phyloP scores from a whole-genome alignment of 129 eudicot species.

The Artemisia annua region DNA sequence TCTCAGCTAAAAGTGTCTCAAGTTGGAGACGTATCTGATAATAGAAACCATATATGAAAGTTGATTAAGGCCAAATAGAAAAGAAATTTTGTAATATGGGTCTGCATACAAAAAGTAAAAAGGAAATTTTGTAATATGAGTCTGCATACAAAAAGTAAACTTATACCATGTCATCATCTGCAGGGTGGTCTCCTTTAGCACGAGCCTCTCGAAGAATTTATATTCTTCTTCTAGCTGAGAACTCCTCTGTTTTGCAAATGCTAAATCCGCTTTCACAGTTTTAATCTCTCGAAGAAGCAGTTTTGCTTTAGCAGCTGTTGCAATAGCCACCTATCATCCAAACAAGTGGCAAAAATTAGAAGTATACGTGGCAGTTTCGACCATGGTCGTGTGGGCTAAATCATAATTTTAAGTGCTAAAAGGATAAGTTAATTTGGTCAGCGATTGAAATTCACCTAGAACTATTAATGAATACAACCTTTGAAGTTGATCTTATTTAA shows the following conservation, averaged over 20 bases:
- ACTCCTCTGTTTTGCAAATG: slow-evolving; percentile 82
- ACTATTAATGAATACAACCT: slow-evolving; percentile 1
- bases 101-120: too few species aligned
- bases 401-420: background rate
- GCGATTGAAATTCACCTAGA: background rate
- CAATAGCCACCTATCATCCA: slow-evolving; percentile 76
- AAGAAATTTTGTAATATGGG: too few species aligned
- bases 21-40: slow-evolving; percentile 83
- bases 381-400: background rate
- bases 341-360: slow-evolving; percentile 17
- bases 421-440: background rate
- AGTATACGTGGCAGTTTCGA: background rate
- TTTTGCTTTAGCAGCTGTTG: slow-evolving; percentile 94
- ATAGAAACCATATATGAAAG: background rate
- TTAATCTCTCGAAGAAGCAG: slow-evolving; percentile 84
- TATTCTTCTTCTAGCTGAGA: slow-evolving; percentile 90
- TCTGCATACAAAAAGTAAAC: background rate
- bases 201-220: slow-evolving; percentile 74
- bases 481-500: too few species aligned
- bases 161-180: slow-evolving; percentile 76
- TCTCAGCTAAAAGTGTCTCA: slow-evolving; percentile 84
- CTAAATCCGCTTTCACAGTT: slow-evolving; percentile 87
- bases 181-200: slow-evolving; percentile 74
- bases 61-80: background rate
- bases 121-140: background rate